Percentiles rank a stretch among this genome's conserved stretches.
phyloP scores from a whole-genome alignment of 2,329 filamentous ascomycete genomes.

The Fusarium subtropicale region DNA sequence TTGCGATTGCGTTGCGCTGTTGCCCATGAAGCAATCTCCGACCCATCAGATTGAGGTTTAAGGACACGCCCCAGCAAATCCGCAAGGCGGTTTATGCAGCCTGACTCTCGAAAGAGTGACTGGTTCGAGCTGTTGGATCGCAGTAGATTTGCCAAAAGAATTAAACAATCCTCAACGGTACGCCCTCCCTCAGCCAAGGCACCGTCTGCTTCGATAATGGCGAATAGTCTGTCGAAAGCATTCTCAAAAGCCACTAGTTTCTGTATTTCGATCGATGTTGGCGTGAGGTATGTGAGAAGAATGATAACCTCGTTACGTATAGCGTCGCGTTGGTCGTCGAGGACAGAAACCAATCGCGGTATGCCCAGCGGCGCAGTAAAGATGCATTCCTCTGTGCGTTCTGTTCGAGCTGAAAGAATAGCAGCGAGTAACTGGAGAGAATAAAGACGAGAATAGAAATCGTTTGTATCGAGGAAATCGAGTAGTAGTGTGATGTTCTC shows the following conservation, averaged over 20 bases:
- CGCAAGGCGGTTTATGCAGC: slow-evolving; percentile 79
- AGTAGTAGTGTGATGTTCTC: slow-evolving; percentile 94
- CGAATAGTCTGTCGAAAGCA: slow-evolving; percentile 88
- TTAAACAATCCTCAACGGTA: slow-evolving; percentile 91
- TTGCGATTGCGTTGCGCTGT: slow-evolving; percentile 87
- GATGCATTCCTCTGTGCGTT: slow-evolving; percentile 94
- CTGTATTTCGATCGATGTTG: slow-evolving; percentile 87
- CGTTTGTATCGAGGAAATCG: slow-evolving; percentile 85
- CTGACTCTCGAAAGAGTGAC: slow-evolving; percentile 91
- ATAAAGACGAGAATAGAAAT: slow-evolving; percentile 93
- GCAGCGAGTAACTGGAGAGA: slow-evolving; percentile 89
- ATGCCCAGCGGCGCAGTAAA: slow-evolving; percentile 90
- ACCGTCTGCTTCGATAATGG: slow-evolving; percentile 84
- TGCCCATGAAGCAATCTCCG: slow-evolving; percentile 78
- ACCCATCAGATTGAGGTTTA: slow-evolving; percentile 62
- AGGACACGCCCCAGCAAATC: slow-evolving; percentile 73
- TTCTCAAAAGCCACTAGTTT: slow-evolving; percentile 97
- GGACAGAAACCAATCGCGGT: slow-evolving; percentile 81
- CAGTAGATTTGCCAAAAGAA: slow-evolving; percentile 88
- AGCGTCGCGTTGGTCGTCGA: slow-evolving; percentile 88
- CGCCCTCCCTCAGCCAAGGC: slow-evolving; percentile 84
- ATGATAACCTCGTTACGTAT: slow-evolving; percentile 88
- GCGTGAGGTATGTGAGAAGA: slow-evolving; percentile 89
- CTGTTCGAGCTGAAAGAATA: slow-evolving; percentile 85
- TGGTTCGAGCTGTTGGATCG: slow-evolving; percentile 92